These are phyloP conservation scores for Arthrobotrys pseudoclavata DNA, from an alignment of 2,329 filamentous ascomycete species.

Conservation along the genomic window DNA sequence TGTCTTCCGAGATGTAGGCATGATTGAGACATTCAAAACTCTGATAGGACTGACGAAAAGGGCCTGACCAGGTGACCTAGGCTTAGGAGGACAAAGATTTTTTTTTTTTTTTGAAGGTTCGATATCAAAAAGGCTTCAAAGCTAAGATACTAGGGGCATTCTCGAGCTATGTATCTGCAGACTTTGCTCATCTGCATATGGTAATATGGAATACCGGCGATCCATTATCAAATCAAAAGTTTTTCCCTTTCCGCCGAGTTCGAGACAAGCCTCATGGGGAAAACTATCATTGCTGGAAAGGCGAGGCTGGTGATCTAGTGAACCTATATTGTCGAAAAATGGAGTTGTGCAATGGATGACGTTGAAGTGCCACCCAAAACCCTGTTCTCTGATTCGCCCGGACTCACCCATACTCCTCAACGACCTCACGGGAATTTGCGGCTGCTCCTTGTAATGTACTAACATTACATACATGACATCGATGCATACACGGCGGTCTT, in stretches of 20 bases:
- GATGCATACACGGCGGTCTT: constrained; percentile 8
- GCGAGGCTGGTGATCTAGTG: constrained; percentile 38
- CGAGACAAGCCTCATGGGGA: constrained; percentile 33
- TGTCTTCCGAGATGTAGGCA: constrained; percentile 44
- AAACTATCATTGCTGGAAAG: constrained; percentile 49
- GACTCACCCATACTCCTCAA: constrained; percentile 18
- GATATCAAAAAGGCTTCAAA: constrained; percentile 24
- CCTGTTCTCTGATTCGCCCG: constrained; percentile 37
- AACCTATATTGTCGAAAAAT: constrained; percentile 25
- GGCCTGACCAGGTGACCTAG: constrained; percentile 37
- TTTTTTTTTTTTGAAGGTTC: constrained; percentile 3
- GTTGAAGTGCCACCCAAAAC: constrained; percentile 8
- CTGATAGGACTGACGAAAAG: constrained; percentile 21
- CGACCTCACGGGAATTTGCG: constrained; percentile 45
- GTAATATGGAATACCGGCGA: constrained; percentile 26
- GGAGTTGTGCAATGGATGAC: constrained; percentile 43
- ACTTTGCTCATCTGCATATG: constrained; percentile 32
- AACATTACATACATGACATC: constrained; percentile 19
- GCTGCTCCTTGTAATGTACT: constrained; percentile 20
- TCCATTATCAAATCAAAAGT: constrained; percentile 32
- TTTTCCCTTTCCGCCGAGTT: constrained; percentile 33
- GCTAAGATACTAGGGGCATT: constrained; percentile 9
- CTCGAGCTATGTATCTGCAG: constrained; percentile 22
- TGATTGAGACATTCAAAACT: constrained; percentile 29
- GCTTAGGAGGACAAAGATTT: constrained; percentile 22